phyloP scores from a whole-genome alignment of 2,329 filamentous ascomycete species.

The Chaetomium globosum region DNA sequence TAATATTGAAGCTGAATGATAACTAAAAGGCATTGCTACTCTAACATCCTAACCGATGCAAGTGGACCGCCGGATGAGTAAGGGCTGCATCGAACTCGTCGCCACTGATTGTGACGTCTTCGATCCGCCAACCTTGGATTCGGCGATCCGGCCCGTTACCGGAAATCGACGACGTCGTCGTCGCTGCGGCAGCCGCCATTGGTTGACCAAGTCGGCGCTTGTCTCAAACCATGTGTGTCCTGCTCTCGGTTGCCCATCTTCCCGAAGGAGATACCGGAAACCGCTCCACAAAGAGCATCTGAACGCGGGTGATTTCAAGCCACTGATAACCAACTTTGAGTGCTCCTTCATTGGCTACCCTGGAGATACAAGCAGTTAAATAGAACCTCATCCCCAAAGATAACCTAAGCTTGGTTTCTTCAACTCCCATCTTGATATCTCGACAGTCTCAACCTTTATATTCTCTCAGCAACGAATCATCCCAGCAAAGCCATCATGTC shows the following conservation, averaged over 20 bases:
- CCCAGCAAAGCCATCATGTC: slow-evolving; percentile 28
- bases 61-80: not conserved
- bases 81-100: not conserved
- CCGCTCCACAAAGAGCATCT: not conserved
- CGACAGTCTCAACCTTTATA: not conserved
- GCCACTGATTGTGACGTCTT: slow-evolving; percentile 1
- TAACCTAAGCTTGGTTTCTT: not conserved
- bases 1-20: not conserved
- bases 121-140: not conserved
- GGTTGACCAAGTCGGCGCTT: not conserved
- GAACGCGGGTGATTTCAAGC: not conserved
- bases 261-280: not conserved
- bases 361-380: not conserved
- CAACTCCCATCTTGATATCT: too few species aligned
- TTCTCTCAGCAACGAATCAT: not conserved
- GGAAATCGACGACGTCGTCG: not conserved
- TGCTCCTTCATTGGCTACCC: too few species aligned
- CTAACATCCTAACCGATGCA: not conserved
- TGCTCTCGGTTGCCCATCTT: not conserved
- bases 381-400: not conserved
- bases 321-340: too few species aligned
- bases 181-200: not conserved
- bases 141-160: not conserved
- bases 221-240: not conserved
- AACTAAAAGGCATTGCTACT: not conserved